Evolutionary conservation across 768 basidiomycete genomes (phyloP), one percentile per base, ranked within the genome.

Genomic region (Pleurotus ostreatus): DNA sequence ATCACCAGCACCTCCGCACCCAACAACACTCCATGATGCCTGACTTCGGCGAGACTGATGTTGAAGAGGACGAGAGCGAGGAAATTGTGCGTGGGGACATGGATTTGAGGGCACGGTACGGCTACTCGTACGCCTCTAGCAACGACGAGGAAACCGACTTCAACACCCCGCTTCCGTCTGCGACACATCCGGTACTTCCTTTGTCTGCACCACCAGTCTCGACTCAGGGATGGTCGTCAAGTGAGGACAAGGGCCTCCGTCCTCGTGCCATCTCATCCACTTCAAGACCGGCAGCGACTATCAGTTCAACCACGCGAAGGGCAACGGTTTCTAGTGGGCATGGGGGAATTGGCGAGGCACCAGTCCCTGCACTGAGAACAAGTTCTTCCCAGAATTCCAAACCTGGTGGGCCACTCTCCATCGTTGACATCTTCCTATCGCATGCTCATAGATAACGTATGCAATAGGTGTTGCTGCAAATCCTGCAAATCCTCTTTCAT

Each of bases 341-440:
- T 4, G 85, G 83, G 26, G 87, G 84, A 22, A 78, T 90, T 18
- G 88, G 88, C 25, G 84, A 86, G 58, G 80, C 85, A 0, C 89
- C 89, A 3, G 68, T 68, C 47, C 81, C 71, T 9, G 72, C 60
- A 34, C 65, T 59, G 5, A 71, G 67, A 55, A 64, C 66, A 59
- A 48, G n/a, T 25, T 44, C 43, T n/a, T 16, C n/a, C 43, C 43
- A 44, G 43, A 20, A 47, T n/a, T 11, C 43, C 37, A 53, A 53
- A 30, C 18, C 51, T 40, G 51, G 51, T 53, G 41, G 8, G 26
- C 38, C 5, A 5, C 25, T 13, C 20, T 18, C 38, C 26, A 16
- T 53, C 51, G n/a, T 22, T 30, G 11, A 15, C 34, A 34, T 18
- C 1, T 16, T 34, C 30, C n/a, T 20, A 16, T 40, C 13, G 4